A percentile compares a stretch with the other conserved stretches of the same genome.
phyloP scores from a whole-genome alignment of 2,329 filamentous ascomycete species.

The Calonectria honghensis region DNA sequence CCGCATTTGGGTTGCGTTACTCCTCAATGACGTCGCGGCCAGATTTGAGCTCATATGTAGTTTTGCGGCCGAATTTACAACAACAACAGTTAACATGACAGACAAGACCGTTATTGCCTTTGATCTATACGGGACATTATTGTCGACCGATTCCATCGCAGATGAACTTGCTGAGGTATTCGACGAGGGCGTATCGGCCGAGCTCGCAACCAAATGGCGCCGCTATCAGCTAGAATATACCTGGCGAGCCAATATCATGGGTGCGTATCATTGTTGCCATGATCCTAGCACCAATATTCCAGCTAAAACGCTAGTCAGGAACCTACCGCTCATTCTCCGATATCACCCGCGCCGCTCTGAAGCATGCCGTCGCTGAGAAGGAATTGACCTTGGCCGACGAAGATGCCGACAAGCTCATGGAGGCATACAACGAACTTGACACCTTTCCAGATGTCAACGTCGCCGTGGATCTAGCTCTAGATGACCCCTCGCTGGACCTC shows the following conservation, averaged over 20 bases:
- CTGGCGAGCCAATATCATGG: conserved; percentile 12
- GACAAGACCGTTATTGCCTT: conserved; percentile 1
- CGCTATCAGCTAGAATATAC: conserved; percentile 20
- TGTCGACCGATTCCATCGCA: conserved; percentile 13
- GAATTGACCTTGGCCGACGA: neutral
- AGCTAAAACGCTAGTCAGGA: neutral
- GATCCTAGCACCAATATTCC: too few relatives aligned
- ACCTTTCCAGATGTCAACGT: conserved; percentile 3
- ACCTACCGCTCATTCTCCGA: conserved; percentile 12
- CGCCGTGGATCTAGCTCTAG: neutral
- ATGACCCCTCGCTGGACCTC: neutral
- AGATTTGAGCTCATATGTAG: neutral
- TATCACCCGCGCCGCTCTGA: conserved; percentile 12
- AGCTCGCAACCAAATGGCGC: neutral
- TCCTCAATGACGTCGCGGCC: neutral
- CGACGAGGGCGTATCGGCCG: neutral
- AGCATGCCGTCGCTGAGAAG: conserved; percentile 9
- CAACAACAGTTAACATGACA: neutral
- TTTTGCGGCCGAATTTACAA: neutral
- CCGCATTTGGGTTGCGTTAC: conserved; percentile 13
- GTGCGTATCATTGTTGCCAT: neutral
- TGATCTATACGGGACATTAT: conserved; percentile 5
- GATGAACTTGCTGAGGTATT: neutral
- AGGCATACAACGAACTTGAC: neutral
- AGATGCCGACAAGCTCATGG: neutral